Evolutionary conservation across 108 stramenopile genomes (phyloP).

Genomic region (Stephanodiscus triporus): DNA sequence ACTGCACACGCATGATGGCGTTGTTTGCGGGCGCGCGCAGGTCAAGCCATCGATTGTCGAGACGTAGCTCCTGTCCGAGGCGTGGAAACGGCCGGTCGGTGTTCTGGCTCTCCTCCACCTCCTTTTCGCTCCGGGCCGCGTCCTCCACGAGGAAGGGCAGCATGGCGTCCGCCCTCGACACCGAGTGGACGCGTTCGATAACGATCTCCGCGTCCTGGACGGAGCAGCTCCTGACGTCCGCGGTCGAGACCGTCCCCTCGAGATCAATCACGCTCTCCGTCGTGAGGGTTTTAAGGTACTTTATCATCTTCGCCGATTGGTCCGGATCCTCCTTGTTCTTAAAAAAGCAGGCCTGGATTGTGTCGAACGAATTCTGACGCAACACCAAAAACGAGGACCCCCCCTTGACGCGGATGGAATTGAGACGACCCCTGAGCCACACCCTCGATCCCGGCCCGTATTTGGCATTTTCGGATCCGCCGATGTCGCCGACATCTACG

Average conservation of each 20-base stretch:
- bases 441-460: conserved; percentile 68
- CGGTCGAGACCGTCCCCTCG: conserved; percentile 76
- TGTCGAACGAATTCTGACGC: conserved; percentile 89
- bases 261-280: conserved; percentile 92
- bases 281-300: conserved; percentile 90
- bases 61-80: conserved; percentile 87
- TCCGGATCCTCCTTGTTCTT: conserved; percentile 93
- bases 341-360: conserved; percentile 94
- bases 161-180: conserved; percentile 80
- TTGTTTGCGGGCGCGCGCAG: conserved; percentile 95
- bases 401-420: conserved; percentile 95
- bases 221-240: conserved; percentile 81
- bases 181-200: conserved; percentile 84
- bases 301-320: conserved; percentile 84
- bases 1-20: conserved; percentile 93
- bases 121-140: conserved; percentile 88
- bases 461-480: conserved; percentile 35
- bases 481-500: conserved; percentile 62
- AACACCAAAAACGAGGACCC: conserved; percentile 95
- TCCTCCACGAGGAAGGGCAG: conserved; percentile 97
- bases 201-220: conserved; percentile 81
- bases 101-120: conserved; percentile 90
- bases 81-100: conserved; percentile 95
- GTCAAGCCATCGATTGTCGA: conserved; percentile 96
- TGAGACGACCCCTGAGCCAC: conserved; percentile 92